Conservation (phyloP, 768 basidiomycete genomes). For the Phylloporus sp. region DNA sequence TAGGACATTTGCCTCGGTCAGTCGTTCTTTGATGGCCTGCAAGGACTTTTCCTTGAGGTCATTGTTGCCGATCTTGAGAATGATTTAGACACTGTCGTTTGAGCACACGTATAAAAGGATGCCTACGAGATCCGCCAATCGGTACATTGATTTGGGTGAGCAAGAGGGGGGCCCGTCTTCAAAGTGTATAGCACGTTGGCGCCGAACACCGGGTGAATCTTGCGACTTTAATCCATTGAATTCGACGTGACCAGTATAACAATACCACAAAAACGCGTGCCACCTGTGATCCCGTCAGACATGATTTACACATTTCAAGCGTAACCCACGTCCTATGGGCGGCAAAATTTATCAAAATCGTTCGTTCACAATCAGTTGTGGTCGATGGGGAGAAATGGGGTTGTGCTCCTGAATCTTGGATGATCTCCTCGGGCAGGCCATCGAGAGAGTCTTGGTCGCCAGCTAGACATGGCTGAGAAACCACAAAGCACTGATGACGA, state of each 20-base stretch:
- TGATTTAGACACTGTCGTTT: neutral
- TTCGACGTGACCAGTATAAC: constrained; percentile 14
- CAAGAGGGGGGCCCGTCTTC: constrained; percentile 14
- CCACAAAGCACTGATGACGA: neutral
- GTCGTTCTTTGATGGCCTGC: constrained; percentile 13
- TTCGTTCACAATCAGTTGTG: neutral
- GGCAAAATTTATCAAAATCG: constrained; percentile 5
- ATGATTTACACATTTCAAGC: neutral
- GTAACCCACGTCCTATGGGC: constrained; percentile 10
- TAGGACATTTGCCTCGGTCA: constrained; percentile 19
- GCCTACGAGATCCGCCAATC: constrained; percentile 30
- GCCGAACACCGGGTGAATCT: neutral
- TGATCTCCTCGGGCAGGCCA: constrained; percentile 2
- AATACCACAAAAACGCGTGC: constrained; percentile 16
- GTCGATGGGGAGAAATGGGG: neutral
- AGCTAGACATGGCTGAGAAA: constrained; percentile 10
- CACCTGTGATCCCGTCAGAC: constrained; percentile 2
- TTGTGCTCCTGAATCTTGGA: neutral
- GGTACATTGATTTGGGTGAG: constrained; percentile 38
- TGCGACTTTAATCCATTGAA: constrained; percentile 15
- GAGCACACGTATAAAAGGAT: neutral
- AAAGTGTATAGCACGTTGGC: neutral
- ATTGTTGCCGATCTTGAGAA: constrained; percentile 12
- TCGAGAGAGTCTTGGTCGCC: neutral
- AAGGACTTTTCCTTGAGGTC: constrained; percentile 17